Evolutionary conservation across 257 asterid species (phyloP).

Genomic region (Jasminum sambac): DNA sequence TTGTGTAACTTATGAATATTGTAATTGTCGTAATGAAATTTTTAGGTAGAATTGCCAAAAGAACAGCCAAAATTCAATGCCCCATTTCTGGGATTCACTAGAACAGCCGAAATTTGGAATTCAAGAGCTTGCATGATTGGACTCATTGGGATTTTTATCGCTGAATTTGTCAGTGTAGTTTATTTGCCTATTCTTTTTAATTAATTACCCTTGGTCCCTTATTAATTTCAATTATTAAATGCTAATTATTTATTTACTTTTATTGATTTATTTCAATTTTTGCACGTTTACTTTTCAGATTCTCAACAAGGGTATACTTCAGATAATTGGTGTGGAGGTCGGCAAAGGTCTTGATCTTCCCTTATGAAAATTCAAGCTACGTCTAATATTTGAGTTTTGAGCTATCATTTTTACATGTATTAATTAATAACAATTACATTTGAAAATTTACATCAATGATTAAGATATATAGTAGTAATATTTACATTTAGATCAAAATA

Average conservation of each 20-base stretch:
- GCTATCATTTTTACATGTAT: not conserved
- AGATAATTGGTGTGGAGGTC: slow-evolving; percentile 74
- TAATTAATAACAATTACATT: not conserved
- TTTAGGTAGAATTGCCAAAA: slow-evolving; percentile 72
- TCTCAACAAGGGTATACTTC: slow-evolving; percentile 74
- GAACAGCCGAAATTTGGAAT: slow-evolving; percentile 86
- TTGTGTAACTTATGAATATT: too few relatives aligned
- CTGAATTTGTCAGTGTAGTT: slow-evolving; percentile 58
- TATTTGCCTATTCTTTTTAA: not conserved
- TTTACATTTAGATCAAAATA: too few relatives aligned
- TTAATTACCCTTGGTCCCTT: too few relatives aligned
- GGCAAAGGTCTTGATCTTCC: slow-evolving; percentile 97
- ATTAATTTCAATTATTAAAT: not conserved
- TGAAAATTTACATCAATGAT: not conserved
- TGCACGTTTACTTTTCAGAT: slow-evolving; percentile 43
- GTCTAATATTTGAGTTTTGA: not conserved
- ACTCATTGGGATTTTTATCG: slow-evolving; percentile 65
- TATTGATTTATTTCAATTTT: slow-evolving; percentile 2
- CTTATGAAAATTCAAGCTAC: slow-evolving; percentile 39
- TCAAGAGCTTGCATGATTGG: slow-evolving; percentile 91
- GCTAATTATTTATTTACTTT: not conserved
- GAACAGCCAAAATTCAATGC: slow-evolving; percentile 63
- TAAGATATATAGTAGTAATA: too few relatives aligned
- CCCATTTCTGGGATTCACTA: slow-evolving; percentile 77
- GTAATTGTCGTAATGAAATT: not conserved